Evolutionary conservation across 2,329 filamentous ascomycete species (phyloP).

Genomic region (Fulvia fulva): DNA sequence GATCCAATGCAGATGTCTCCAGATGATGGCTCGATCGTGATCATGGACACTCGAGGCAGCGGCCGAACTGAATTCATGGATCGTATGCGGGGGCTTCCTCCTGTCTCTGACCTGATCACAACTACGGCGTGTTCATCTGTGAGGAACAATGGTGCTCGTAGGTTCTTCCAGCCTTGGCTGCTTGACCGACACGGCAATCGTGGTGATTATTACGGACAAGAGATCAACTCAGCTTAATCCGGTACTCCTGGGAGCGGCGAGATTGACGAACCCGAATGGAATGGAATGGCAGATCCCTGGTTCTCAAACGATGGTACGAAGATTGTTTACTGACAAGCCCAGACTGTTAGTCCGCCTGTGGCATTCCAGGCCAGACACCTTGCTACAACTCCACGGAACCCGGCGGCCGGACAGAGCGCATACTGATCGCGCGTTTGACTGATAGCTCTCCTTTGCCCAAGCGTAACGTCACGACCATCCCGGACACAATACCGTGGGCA

Average conservation of each 20-base stretch:
- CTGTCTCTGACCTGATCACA: conserved; percentile 39
- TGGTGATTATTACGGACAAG: conserved; percentile 43
- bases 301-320: conserved; percentile 42
- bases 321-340: conserved; percentile 43
- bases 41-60: conserved; percentile 44
- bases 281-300: conserved; percentile 44
- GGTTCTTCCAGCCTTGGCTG: conserved; percentile 47
- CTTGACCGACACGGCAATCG: conserved; percentile 46
- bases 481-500: conserved; percentile 36
- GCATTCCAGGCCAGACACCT: conserved; percentile 41
- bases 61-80: conserved; percentile 43
- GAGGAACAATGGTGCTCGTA: conserved; percentile 45
- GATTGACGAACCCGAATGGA: conserved; percentile 48
- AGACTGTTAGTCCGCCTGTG: conserved; percentile 40
- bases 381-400: conserved; percentile 41
- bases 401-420: conserved; percentile 37
- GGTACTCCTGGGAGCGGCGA: conserved; percentile 26
- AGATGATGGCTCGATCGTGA: conserved; percentile 43
- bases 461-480: conserved; percentile 24
- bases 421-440: conserved; percentile 43
- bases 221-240: conserved; percentile 36
- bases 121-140: conserved; percentile 37
- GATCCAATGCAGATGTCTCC: conserved; percentile 44
- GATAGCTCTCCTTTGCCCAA: conserved; percentile 29
- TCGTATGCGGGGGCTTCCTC: conserved; percentile 42